Conservation (phyloP, 805 yeast species). For the Lipomyces yamanashiensis region DNA sequence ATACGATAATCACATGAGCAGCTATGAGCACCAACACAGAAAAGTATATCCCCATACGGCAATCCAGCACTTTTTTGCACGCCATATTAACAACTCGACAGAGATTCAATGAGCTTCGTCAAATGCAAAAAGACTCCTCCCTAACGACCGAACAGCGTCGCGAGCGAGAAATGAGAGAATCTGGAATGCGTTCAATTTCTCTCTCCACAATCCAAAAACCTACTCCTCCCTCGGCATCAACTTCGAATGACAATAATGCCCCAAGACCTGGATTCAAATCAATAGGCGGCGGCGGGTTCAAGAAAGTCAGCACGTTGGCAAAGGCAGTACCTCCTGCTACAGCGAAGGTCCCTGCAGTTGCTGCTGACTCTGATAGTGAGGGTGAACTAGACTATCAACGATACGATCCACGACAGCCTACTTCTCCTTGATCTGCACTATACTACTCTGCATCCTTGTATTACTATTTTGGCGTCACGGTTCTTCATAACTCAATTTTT, state of each 20-base stretch:
- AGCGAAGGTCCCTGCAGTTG: neutral
- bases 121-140: slow-evolving; percentile 31
- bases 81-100: neutral
- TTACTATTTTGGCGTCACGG: neutral
- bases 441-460: neutral
- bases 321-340: neutral
- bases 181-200: slow-evolving; percentile 33
- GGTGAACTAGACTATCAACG: slow-evolving; percentile 18
- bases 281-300: slow-evolving; percentile 26
- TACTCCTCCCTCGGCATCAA: neutral
- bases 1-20: slow-evolving; percentile 33
- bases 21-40: slow-evolving; percentile 37
- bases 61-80: neutral
- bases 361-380: slow-evolving; percentile 23
- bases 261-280: slow-evolving; percentile 20
- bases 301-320: slow-evolving; percentile 7
- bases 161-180: slow-evolving; percentile 29
- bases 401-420: slow-evolving; percentile 33
- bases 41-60: slow-evolving; percentile 15
- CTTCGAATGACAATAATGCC: neutral
- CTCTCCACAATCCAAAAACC: slow-evolving; percentile 2
- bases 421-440: slow-evolving; percentile 9
- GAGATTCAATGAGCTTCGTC: slow-evolving; percentile 33
- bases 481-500: neutral
- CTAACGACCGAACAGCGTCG: slow-evolving; percentile 17